Base-by-base conservation (phyloP, 306 rosid species). In the Pterocarpus macrocarpus region DNA sequence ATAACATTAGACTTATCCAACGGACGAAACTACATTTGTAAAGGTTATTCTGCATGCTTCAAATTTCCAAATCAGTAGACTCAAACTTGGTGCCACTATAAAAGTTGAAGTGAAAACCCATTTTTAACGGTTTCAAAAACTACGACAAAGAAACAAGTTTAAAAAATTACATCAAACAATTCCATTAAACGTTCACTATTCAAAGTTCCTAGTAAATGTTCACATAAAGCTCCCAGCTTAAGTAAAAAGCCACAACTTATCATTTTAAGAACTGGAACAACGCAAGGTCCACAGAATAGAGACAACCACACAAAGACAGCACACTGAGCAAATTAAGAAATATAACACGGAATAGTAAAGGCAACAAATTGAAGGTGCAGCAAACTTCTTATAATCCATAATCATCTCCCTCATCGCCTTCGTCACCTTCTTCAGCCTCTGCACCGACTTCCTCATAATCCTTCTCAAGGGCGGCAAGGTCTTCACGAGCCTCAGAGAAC, bases 401-500 rank as follows among this genome's bases (percentile, higher is more conserved):
- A n/a, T 92, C 94, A 0, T 89, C 97, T 11, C 82, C 91, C 10
- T 89, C 97, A 0, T 92, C 95, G 2, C 86, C 91, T 8, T 90
- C 97, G 2, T 92, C 28, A 22, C 28, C 97, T 52, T 90, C 97
- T 0, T 85, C 88, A 2, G 87, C 91, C 86, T 92, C 97, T 10
- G 94, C 95, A 72, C 97, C 97, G 0, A 92, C 95, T 83, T 92
- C 3, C 28, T 22, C 28, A 22, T 22, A 22, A 22, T 22, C 28
- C 28, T 22, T 22, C 28, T 22, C 28, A 22, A 85, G 74, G 22
- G 97, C 97, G 64, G 97, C 95, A 64, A 92, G 95, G 73, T 90
- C 95, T 69, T 92, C 97, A 33, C 97, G 91, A n/a, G 97, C 97
- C 79, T 92, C 97, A 0, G 97, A 92, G 91, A 92, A 92, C 75